Percentiles rank a stretch among this genome's conserved stretches.
Evolutionary conservation across 2,329 filamentous ascomycete genomes (phyloP).

Genomic region (Metarhizium anisopliae): DNA sequence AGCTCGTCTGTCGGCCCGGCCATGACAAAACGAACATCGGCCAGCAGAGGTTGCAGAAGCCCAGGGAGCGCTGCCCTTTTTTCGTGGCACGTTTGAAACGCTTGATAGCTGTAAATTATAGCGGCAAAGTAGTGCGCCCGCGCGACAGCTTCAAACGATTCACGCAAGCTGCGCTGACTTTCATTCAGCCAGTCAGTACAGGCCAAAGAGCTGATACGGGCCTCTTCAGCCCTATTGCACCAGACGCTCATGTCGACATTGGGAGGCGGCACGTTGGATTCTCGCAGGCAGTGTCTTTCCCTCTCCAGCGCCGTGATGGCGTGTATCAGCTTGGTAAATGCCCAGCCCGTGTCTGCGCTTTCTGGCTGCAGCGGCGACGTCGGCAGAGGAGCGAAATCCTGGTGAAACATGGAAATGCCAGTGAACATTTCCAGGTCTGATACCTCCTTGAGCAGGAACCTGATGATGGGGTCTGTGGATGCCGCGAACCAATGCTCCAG

Average conservation of each 20-base stretch:
- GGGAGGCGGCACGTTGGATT: neutral
- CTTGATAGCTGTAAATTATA: slow-evolving; percentile 13
- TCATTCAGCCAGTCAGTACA: slow-evolving; percentile 7
- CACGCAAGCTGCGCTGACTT: slow-evolving; percentile 2
- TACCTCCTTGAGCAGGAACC: slow-evolving; percentile 6
- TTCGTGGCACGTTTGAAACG: slow-evolving; percentile 5
- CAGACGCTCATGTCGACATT: slow-evolving; percentile 5
- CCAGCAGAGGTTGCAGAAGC: neutral
- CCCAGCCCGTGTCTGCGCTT: slow-evolving; percentile 4
- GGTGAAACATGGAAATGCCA: slow-evolving; percentile 3
- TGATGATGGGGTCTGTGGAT: slow-evolving; percentile 3
- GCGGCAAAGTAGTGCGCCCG: slow-evolving; percentile 11
- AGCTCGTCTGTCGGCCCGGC: slow-evolving; percentile 4
- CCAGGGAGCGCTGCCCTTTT: neutral
- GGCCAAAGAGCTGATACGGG: neutral
- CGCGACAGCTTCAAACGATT: slow-evolving; percentile 9
- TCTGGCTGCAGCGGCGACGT: neutral
- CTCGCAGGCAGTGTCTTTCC: neutral
- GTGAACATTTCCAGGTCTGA: slow-evolving; percentile 6
- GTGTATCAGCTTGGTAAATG: slow-evolving; percentile 5
- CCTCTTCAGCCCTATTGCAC: neutral
- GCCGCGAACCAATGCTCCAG: neutral
- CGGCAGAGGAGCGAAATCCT: neutral
- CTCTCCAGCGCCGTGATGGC: slow-evolving; percentile 4
- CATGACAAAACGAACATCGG: slow-evolving; percentile 3